Evolutionary conservation across 441 rosid genomes (phyloP), one percentile per base, ranked within the genome.

Genomic region (Erodium chrysanthum): DNA sequence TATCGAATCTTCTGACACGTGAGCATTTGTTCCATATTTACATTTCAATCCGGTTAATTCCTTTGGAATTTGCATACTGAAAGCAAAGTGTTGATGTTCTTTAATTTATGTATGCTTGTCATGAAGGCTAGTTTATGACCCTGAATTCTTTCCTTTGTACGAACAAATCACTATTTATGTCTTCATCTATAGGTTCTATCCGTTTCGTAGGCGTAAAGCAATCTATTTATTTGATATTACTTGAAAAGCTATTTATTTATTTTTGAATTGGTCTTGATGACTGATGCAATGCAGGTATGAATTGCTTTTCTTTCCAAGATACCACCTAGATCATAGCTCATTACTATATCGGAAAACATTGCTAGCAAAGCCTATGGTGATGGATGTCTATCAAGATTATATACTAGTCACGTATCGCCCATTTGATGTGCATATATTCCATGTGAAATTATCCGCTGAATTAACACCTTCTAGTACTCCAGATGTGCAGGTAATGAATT

Each of bases 311-410:
- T 95, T 91, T 70, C 99, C 97, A 76, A 84, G 97, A 78, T 88
- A 95, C 80, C 96, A 95, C 74, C 97, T 95, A 59, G 99, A 91
- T 74, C 95, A 87, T 78, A 91, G 91, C 80, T 90, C 97, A 48
- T 77, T 91, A 66, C 96, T 95, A 61, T 87, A 86, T 81, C 89
- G 93, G 65, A 91, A 90, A 80, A 77, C 85, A 67, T 81, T 95
- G 77, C 89, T 90, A 79, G 87, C 90, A 64, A 86, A 88, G 75
- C 99, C 99, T 73, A 83, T 88, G 88, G 97, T 90, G 84, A 95
- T 95, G 96, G 97, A 95, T 85, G 95, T 82, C 66, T 91, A 91
- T 74, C 87, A 85, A 78, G 88, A 90, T 73, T 82, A 87, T 73
- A 88, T 91, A 60, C 93, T 91, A 12, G 91, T 90, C 37, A 90